A percentile compares a stretch with the other conserved stretches of the same genome.
These are phyloP conservation scores for Globisporangium acanthophoron DNA, from an alignment of 352 stramenopile species.

Conservation along the genomic window DNA sequence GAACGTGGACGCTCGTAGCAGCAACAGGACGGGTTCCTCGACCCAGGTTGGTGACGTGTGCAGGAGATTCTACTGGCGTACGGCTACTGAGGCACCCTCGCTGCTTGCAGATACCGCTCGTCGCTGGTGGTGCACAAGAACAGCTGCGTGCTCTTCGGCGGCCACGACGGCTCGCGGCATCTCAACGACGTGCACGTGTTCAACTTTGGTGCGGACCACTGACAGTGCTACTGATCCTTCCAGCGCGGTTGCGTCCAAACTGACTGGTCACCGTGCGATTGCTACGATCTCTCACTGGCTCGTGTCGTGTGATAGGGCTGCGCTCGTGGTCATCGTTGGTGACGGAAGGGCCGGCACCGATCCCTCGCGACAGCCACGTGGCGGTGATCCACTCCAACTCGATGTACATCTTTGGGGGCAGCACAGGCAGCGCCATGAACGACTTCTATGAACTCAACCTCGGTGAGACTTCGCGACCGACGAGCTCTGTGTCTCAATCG, in stretches of 20 bases:
- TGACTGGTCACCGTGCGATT: not conserved
- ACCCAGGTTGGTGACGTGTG: constrained; percentile 30
- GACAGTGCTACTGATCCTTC: not conserved
- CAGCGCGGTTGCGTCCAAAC: too few relatives aligned
- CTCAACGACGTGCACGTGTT: constrained; percentile 97
- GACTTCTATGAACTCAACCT: constrained; percentile 96
- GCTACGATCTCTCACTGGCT: not conserved
- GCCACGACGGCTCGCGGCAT: constrained; percentile 96
- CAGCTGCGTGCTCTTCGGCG: constrained; percentile 94
- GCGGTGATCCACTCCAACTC: constrained; percentile 90
- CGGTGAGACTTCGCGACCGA: constrained; percentile 24
- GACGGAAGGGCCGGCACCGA: constrained; percentile 87
- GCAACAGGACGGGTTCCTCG: constrained; percentile 63
- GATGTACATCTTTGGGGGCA: constrained; percentile 96
- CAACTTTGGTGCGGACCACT: constrained; percentile 80
- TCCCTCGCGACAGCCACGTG: constrained; percentile 96
- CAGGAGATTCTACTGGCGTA: not conserved
- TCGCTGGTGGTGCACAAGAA: constrained; percentile 91
- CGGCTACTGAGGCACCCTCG: not conserved
- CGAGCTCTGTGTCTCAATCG: not conserved
- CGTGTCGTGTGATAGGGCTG: constrained; percentile 25
- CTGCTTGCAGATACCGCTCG: constrained; percentile 63
- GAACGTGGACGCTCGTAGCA: constrained; percentile 84
- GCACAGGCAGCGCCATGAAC: constrained; percentile 95
- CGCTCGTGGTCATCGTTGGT: constrained; percentile 88